Conservation (phyloP, 2,329 filamentous ascomycete species). For the Monilinia fructicola region DNA sequence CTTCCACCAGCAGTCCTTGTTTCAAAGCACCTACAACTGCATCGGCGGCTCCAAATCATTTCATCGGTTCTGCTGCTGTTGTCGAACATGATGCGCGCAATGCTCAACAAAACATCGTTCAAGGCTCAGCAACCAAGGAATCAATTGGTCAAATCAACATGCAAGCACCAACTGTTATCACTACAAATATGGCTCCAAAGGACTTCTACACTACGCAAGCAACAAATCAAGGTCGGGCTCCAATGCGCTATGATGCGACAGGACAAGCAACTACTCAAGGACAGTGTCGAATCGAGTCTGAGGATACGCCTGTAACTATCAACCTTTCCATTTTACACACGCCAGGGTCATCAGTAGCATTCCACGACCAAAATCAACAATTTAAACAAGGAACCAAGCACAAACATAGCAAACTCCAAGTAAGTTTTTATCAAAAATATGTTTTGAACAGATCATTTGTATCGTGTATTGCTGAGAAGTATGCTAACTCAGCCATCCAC, state of each 20-base stretch:
- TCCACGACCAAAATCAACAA: conserved; percentile 19
- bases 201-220: not conserved
- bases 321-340: conserved; percentile 1
- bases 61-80: not conserved
- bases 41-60: not conserved
- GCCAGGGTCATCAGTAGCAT: conserved; percentile 14
- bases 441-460: conserved; percentile 9
- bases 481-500: conserved; percentile 20
- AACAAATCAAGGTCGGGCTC: not conserved
- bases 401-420: conserved; percentile 4
- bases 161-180: not conserved
- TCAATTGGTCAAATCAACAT: not conserved
- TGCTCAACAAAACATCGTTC: not conserved
- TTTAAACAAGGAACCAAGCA: conserved; percentile 11
- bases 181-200: not conserved
- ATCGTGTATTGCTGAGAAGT: conserved; percentile 14
- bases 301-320: not conserved
- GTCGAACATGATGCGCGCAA: not conserved
- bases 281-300: not conserved
- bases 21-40: not conserved
- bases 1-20: conserved; percentile 1
- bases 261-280: not conserved
- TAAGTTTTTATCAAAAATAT: conserved; percentile 2
- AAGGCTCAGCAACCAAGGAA: not conserved
- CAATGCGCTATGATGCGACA: not conserved